phyloP scores from a whole-genome alignment of 345 rosid species.

The Chamaenerion angustifolium region DNA sequence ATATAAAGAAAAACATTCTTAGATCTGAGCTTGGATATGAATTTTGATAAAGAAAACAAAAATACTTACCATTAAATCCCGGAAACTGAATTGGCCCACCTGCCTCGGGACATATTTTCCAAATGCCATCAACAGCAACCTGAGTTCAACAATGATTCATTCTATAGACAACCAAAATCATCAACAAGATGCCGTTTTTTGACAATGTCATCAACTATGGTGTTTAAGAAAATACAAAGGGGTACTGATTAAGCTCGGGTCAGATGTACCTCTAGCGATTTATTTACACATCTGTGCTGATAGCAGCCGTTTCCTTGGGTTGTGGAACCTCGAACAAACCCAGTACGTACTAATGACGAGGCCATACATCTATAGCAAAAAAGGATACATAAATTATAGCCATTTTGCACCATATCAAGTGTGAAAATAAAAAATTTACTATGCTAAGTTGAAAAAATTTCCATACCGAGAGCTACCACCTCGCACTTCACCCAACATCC shows the following conservation, averaged over 20 bases:
- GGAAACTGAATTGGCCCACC: slow-evolving; percentile 89
- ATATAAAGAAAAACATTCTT: slow-evolving; percentile 13
- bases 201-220: too few species aligned
- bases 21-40: too few species aligned
- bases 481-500: slow-evolving; percentile 96
- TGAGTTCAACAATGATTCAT: slow-evolving; percentile 11
- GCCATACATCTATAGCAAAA: slow-evolving; percentile 67
- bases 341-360: slow-evolving; percentile 92
- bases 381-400: too few species aligned
- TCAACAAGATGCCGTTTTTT: too few species aligned
- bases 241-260: too few species aligned
- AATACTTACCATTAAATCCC: slow-evolving; percentile 15
- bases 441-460: background rate
- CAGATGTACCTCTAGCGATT: slow-evolving; percentile 53
- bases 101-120: slow-evolving; percentile 78
- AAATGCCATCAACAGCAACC: slow-evolving; percentile 97
- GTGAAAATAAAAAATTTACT: too few species aligned
- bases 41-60: too few species aligned
- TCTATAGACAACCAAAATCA: too few species aligned
- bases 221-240: too few species aligned
- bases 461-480: slow-evolving; percentile 80
- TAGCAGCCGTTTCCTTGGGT: slow-evolving; percentile 98
- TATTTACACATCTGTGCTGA: slow-evolving; percentile 79
- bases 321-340: slow-evolving; percentile 86
- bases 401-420: too few species aligned